Conservation (phyloP, 352 stramenopile species). For the Phytophthora brassicae region DNA sequence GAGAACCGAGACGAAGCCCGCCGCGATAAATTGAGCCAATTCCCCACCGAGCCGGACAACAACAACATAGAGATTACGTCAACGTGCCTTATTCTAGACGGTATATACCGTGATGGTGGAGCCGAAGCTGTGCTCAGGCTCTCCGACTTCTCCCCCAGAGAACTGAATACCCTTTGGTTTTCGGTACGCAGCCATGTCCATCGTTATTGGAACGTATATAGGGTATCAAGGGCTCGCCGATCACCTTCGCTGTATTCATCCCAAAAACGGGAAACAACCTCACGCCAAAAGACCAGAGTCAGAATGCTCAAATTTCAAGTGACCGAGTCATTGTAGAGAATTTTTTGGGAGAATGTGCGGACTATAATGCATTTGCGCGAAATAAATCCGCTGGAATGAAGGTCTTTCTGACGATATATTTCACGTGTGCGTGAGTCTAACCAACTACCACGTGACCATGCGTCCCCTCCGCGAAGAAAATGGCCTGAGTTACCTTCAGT, state of each 20-base stretch:
- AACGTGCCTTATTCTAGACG: neutral
- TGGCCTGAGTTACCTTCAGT: neutral
- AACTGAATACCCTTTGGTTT: neutral
- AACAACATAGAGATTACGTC: neutral
- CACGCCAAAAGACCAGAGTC: neutral
- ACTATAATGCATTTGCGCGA: too few relatives aligned
- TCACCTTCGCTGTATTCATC: neutral
- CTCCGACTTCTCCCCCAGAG: neutral
- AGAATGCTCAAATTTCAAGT: neutral
- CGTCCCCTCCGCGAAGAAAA: too few relatives aligned
- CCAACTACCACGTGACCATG: neutral
- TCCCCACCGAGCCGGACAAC: too few relatives aligned
- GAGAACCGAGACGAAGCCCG: too few relatives aligned
- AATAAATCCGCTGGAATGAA: too few relatives aligned
- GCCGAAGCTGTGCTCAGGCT: neutral
- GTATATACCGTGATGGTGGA: too few relatives aligned
- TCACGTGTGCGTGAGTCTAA: neutral
- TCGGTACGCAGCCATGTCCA: neutral
- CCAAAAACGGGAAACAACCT: neutral
- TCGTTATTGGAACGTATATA: slow-evolving; percentile 12
- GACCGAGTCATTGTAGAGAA: too few relatives aligned
- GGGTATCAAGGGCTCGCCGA: too few relatives aligned
- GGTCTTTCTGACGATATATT: neutral
- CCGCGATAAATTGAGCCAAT: too few relatives aligned
- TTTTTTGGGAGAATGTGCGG: too few relatives aligned